Evolutionary conservation across 768 basidiomycete genomes (phyloP), one percentile per base, ranked within the genome.

Genomic region (Amanita phalloides): DNA sequence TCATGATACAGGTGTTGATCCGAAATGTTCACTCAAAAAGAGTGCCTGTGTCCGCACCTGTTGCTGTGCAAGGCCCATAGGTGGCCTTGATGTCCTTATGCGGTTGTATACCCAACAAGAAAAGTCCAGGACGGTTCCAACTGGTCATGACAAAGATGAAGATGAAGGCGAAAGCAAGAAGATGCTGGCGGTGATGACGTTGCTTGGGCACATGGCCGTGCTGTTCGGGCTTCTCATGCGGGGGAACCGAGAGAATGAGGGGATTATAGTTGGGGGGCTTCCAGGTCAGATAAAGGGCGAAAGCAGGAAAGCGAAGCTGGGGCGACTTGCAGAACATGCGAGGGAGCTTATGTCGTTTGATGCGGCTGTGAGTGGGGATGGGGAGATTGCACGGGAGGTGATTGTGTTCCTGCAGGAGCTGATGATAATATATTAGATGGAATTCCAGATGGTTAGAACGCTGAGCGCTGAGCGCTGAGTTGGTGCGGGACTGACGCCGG

Each of bases 181-280:
- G 21, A 63, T 65, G 13, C 66, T 69, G 4, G 75, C 79, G 55
- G 62, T 67, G 33, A 70, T 71, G 10, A 81, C 86, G 56, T 71
- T 91, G 6, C 76, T 77, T 13, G 84, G 85, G 0, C 88, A 90
- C 60, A 75, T 87, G 3, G 79, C 89, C 0, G 78, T 91, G 6
- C 74, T 92, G 4, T 75, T 92, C 45, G 87, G 77, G 6, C 61
- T 52, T 45, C 66, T 78, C 48, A 78, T 78, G 70, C 66, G 64
- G 26, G 66, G 62, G 23, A 70, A 64, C 35, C 44, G 53, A 2
- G 55, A 54, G 30, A 77, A 77, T 50, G 68, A 72, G 51, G 45
- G 41, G 1, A 54, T 61, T 3, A 60, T 79, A 3, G 59, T 77
- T 11, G 51, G 51, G 5, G 49, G 58, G 14, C 61, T 73, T 10